phyloP scores from a whole-genome alignment of 257 asterid genomes.

The Solanum appendiculatum region DNA sequence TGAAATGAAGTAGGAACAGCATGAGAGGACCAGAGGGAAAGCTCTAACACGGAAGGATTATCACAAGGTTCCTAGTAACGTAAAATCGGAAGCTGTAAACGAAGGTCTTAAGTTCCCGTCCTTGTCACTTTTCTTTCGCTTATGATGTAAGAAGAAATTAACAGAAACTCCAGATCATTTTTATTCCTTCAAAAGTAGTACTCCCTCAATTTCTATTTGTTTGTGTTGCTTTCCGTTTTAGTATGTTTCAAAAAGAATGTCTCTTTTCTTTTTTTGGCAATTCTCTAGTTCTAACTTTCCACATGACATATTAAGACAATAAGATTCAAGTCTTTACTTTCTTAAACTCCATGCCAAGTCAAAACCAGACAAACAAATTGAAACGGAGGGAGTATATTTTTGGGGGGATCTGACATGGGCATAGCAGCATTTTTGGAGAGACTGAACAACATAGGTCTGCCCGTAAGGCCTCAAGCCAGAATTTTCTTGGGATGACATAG shows the following conservation, averaged over 20 bases:
- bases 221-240: neutral
- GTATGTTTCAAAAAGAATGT: neutral
- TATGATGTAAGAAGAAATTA: neutral
- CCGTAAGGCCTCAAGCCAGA: neutral
- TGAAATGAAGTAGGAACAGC: neutral
- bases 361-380: neutral
- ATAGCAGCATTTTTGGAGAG: neutral
- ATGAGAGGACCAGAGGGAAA: neutral
- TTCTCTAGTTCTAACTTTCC: neutral
- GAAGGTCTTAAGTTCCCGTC: neutral
- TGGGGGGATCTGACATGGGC: neutral
- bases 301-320: neutral
- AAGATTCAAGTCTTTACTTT: neutral
- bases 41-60: neutral
- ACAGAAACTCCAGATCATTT: neutral
- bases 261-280: neutral
- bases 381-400: neutral
- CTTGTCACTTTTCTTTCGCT: neutral
- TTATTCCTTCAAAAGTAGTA: neutral
- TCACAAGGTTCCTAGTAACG: neutral
- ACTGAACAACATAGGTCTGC: neutral
- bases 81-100: neutral
- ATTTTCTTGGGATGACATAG: neutral
- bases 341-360: neutral
- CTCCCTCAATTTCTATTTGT: neutral